These are phyloP conservation scores for Amoebophrya sp. DNA, from an alignment of 169 alveolate genomes.

Conservation along the genomic window DNA sequence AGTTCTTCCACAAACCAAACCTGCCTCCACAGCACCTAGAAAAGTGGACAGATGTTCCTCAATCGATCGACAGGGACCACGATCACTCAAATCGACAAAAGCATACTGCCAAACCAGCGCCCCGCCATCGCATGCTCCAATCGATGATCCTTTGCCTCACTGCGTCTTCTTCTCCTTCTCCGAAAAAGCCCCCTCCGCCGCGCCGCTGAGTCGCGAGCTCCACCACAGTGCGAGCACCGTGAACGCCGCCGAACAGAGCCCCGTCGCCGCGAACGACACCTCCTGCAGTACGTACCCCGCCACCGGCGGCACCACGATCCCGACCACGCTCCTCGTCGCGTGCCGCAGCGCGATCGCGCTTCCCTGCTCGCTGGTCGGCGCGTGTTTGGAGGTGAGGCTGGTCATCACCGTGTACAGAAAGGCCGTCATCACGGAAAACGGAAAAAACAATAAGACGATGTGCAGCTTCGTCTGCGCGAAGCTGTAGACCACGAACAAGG, in stretches of 20 bases:
- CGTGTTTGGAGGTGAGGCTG: neutral
- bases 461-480: neutral
- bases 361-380: neutral
- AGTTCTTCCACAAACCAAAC: too few relatives aligned
- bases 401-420: neutral
- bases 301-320: neutral
- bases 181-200: too few relatives aligned
- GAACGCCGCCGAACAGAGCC: neutral
- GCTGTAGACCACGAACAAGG: neutral
- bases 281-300: neutral
- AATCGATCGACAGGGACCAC: too few relatives aligned
- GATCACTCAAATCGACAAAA: too few relatives aligned
- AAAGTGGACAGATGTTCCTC: too few relatives aligned
- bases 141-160: too few relatives aligned
- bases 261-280: neutral
- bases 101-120: too few relatives aligned
- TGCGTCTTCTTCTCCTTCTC: too few relatives aligned
- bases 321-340: neutral
- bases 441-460: neutral
- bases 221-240: neutral
- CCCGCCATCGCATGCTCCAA: too few relatives aligned
- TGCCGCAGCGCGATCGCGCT: neutral
- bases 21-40: too few relatives aligned
- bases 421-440: neutral
- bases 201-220: too few relatives aligned